Evolutionary conservation across 2,329 filamentous ascomycete genomes (phyloP), one percentile per base, ranked within the genome.

Genomic region (Diplodia scrobiculata): DNA sequence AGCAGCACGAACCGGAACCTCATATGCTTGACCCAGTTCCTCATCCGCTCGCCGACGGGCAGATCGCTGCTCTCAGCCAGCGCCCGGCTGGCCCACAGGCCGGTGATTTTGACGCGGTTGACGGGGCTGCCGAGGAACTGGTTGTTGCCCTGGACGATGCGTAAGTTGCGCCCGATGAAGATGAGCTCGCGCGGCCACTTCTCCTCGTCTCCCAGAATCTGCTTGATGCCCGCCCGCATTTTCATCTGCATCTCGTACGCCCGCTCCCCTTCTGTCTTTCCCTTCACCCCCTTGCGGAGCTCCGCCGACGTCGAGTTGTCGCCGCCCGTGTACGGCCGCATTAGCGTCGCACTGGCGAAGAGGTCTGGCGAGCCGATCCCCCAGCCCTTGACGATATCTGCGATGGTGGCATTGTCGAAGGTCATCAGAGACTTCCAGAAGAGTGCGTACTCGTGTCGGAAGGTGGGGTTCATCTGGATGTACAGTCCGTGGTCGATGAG

Each of bases 401-500:
- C 77, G 63, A 98, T 88, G 1, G 90, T 91, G 25, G 84, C 81
- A 78, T 97, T 97, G 82, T 99, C 95, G 71, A 98, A 95, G 0
- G 92, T 92, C 82, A 98, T 87, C 11, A 99, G 86, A 0, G 90
- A 89, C 78, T 96, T 96, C 95, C 95, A 99, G 81, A 99, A 95
- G 3, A 86, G 82, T 19, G 89, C 88, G 77, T 98, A 98, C 76
- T 65, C 87, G 73, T 89, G 89, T 11, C 92, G 86, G 80, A 98
- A 97, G 67, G 86, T 82, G 1, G 90, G 89, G 27, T 86, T 83
- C 91, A 98, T 95, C 77, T 91, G 89, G 66, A 98, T 91, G 80
- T 99, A 99, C 5, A 99, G 86, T 0, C 95, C 95, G 78, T 99
- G 95, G 78, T 99, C 95, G 75, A 99, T 97, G 41, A 99, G 87